Percentiles rank a stretch among this genome's conserved stretches.
phyloP scores from a whole-genome alignment of 352 stramenopile species.

The Phytophthora crassamura region DNA sequence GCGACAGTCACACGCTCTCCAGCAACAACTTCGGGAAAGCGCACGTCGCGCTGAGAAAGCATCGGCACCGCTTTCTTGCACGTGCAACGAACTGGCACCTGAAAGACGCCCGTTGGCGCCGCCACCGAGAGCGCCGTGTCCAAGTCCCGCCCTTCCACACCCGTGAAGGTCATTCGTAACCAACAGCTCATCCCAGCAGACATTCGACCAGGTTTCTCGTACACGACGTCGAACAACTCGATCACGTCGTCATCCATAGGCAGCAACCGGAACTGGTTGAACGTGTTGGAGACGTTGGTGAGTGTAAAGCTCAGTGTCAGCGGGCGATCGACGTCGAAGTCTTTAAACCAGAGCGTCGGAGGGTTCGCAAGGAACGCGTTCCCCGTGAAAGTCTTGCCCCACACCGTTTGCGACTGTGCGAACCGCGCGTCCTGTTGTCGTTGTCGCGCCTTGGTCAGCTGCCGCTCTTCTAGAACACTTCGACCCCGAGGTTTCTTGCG shows the following conservation, averaged over 20 bases:
- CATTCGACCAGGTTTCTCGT: conserved; percentile 89
- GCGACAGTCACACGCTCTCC: conserved; percentile 70
- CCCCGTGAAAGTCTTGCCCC: conserved; percentile 82
- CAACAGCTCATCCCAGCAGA: conserved; percentile 86
- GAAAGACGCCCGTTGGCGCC: conserved; percentile 82
- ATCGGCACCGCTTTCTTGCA: conserved; percentile 82
- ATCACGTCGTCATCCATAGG: conserved; percentile 70
- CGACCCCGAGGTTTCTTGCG: conserved; percentile 43
- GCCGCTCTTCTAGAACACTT: conserved; percentile 72
- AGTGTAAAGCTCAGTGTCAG: conserved; percentile 74
- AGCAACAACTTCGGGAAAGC: conserved; percentile 79
- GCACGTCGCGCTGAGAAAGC: conserved; percentile 47
- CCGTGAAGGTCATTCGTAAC: conserved; percentile 80
- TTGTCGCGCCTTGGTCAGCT: conserved; percentile 50
- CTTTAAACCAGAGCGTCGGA: conserved; percentile 84
- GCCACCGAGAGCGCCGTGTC: conserved; percentile 63
- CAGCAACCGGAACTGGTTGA: conserved; percentile 92
- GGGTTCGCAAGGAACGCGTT: conserved; percentile 86
- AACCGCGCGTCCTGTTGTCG: conserved; percentile 65
- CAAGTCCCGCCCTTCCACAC: conserved; percentile 68
- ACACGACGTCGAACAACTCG: conserved; percentile 91
- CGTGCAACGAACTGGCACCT: conserved; percentile 82
- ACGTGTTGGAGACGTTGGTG: conserved; percentile 93
- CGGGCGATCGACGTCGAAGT: conserved; percentile 86
- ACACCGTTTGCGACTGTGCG: conserved; percentile 75